Evolutionary conservation across 2,329 filamentous ascomycete genomes (phyloP), one percentile per base, ranked within the genome.

Genomic region (Fusarium kyushuense): DNA sequence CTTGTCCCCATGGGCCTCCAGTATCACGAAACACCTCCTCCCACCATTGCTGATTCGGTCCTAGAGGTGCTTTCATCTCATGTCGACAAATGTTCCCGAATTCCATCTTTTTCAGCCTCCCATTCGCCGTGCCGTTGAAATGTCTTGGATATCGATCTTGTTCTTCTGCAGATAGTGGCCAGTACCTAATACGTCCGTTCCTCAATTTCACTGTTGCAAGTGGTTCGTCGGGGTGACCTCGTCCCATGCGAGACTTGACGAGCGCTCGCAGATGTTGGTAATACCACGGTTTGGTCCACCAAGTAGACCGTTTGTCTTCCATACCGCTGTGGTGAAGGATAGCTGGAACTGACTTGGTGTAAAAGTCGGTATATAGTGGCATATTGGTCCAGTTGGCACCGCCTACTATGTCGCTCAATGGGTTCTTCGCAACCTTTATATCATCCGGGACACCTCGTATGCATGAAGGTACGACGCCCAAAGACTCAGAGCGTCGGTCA

Each of bases 301-400:
- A 35, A 16, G 32, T 17, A 17, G 32, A 35, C 4, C 1, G 16
- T 5, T 17, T 17, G 0, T 17, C 0, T 7, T 17, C 10, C 0
- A 2, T 9, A 7, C 32, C 17, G 8, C 17, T 35, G 32, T 35
- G 17, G 8, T 35, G 32, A 35, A 35, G 16, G 8, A 35, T 35
- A 17, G 13, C 32, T 9, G 32, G 32, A 17, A 35, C 32, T 17
- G 32, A 35, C 6, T 35, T 17, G 0, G 32, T n/a, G 10, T 35
- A 35, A 10, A 35, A 35, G 32, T 35, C 17, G 32, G 32, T 9
- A 9, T 35, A 35, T 5, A 35, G 16, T 16, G 32, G 32, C 32
- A 35, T 35, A 9, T 35, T 17, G 9, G 32, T 35, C 32, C 32
- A 35, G 7, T 35, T 35, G 32, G 32, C 32, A 10, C 32, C 32